These are phyloP conservation scores for Calocera viscosa DNA, from an alignment of 768 basidiomycete species.

Conservation along the genomic window DNA sequence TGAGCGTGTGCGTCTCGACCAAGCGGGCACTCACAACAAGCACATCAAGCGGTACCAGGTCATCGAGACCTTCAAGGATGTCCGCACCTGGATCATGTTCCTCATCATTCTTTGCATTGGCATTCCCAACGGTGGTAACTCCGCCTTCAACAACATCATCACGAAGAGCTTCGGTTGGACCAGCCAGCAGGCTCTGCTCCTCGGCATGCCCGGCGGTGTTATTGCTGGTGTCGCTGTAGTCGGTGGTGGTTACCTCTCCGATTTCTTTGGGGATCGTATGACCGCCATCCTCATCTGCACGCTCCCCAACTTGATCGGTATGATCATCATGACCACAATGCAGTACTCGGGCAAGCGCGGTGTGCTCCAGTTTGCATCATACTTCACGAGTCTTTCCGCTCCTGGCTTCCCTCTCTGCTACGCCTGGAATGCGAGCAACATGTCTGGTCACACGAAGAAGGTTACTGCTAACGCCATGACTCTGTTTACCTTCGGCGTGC, in stretches of 20 bases:
- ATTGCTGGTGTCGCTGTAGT: slow-evolving; percentile 39
- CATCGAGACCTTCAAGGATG: slow-evolving; percentile 43
- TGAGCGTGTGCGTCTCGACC: slow-evolving; percentile 53
- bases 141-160: slow-evolving; percentile 41
- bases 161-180: slow-evolving; percentile 54
- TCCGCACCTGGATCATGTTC: slow-evolving; percentile 51
- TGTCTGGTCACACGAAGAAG: slow-evolving; percentile 55
- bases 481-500: slow-evolving; percentile 1
- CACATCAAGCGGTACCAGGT: slow-evolving; percentile 47
- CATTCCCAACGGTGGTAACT: slow-evolving; percentile 45
- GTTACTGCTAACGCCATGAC: slow-evolving; percentile 14
- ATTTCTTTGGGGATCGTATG: slow-evolving; percentile 42
- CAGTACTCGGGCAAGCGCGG: not conserved
- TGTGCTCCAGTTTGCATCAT: not conserved
- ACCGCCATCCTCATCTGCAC: slow-evolving; percentile 36
- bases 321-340: slow-evolving; percentile 7
- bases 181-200: slow-evolving; percentile 44
- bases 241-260: slow-evolving; percentile 54
- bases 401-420: slow-evolving; percentile 31
- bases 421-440: slow-evolving; percentile 54
- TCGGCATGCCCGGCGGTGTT: slow-evolving; percentile 44
- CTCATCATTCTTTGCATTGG: slow-evolving; percentile 37
- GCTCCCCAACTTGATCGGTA: not conserved
- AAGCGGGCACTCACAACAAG: slow-evolving; percentile 41
- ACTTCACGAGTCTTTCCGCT: not conserved